Evolutionary conservation across 2,329 filamentous ascomycete genomes (phyloP).

Genomic region (Westerdykella sp.): DNA sequence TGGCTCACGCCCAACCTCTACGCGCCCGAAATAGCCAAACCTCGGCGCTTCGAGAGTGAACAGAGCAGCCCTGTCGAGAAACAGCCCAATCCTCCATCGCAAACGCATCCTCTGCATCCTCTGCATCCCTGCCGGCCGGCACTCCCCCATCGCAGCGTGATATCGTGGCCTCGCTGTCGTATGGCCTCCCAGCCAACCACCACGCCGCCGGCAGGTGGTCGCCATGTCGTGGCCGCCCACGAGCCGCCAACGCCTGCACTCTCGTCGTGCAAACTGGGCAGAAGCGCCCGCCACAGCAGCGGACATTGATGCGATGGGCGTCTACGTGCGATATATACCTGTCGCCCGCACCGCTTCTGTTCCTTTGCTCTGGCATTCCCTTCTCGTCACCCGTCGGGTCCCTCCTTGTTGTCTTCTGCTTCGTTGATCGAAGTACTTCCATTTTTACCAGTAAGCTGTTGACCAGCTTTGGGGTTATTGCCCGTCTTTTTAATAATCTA

Average conservation of each 20-base stretch:
- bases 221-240: slow-evolving; percentile 31
- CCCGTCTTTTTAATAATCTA: slow-evolving; percentile 26
- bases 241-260: slow-evolving; percentile 18
- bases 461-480: slow-evolving; percentile 38
- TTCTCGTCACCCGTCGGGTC: slow-evolving; percentile 28
- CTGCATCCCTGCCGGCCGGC: slow-evolving; percentile 6
- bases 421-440: slow-evolving; percentile 43
- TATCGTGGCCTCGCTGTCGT: slow-evolving; percentile 10
- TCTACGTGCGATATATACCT: slow-evolving; percentile 33
- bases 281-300: slow-evolving; percentile 12
- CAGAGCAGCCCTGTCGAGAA: background rate
- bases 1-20: slow-evolving; percentile 17
- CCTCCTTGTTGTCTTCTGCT: slow-evolving; percentile 20
- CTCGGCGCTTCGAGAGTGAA: slow-evolving; percentile 28
- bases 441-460: slow-evolving; percentile 38
- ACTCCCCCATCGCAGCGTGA: slow-evolving; percentile 19
- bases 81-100: slow-evolving; percentile 25
- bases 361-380: slow-evolving; percentile 27
- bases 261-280: slow-evolving; percentile 16
- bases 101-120: slow-evolving; percentile 8
- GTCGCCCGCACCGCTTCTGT: slow-evolving; percentile 21
- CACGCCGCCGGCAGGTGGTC: slow-evolving; percentile 9
- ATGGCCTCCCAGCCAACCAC: slow-evolving; percentile 24
- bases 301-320: slow-evolving; percentile 15
- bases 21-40: slow-evolving; percentile 25